Evolutionary conservation across 192 early-diverging fungal genomes (phyloP).

Genomic region (Coemansia sp.): DNA sequence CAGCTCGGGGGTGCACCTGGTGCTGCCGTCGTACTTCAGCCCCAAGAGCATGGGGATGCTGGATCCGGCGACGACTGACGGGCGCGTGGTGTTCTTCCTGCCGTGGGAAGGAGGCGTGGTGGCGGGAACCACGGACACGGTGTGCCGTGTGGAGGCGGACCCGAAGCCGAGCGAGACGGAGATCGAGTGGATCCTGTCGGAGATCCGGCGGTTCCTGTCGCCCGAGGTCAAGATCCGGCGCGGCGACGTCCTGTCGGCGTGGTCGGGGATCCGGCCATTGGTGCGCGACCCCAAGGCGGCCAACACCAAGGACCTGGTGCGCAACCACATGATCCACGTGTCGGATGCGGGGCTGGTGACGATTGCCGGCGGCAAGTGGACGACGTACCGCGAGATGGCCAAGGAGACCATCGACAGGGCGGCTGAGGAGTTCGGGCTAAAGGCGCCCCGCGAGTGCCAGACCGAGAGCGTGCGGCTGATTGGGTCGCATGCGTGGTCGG

Average conservation of each 20-base stretch:
- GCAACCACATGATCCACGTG: conserved; percentile 97
- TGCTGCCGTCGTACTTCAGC: conserved; percentile 93
- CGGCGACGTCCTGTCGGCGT: conserved; percentile 95
- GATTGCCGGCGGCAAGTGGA: conserved; percentile 99
- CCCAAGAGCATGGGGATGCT: conserved; percentile 93
- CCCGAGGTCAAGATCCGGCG: conserved; percentile 95
- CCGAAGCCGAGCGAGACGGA: conserved; percentile 91
- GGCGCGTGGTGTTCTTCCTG: conserved; percentile 95
- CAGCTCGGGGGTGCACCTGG: conserved; percentile 90
- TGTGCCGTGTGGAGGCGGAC: conserved; percentile 78
- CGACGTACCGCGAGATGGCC: conserved; percentile 97
- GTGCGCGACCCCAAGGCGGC: conserved; percentile 94
- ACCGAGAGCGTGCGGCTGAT: conserved; percentile 77
- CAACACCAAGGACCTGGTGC: conserved; percentile 89
- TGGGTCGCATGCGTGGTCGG: conserved; percentile 84
- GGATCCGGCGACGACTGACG: conserved; percentile 92
- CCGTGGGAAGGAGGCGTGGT: conserved; percentile 97
- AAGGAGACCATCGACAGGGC: conserved; percentile 91
- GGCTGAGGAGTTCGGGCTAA: conserved; percentile 69
- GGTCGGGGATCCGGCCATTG: conserved; percentile 95
- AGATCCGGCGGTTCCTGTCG: conserved; percentile 88
- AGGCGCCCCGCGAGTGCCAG: conserved; percentile 68
- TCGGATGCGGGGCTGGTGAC: conserved; percentile 80
- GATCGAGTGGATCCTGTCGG: conserved; percentile 92
- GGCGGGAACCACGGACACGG: conserved; percentile 94